Base-by-base conservation (phyloP, 192 early-diverging fungal species). In the Rhizophagus clarus region DNA sequence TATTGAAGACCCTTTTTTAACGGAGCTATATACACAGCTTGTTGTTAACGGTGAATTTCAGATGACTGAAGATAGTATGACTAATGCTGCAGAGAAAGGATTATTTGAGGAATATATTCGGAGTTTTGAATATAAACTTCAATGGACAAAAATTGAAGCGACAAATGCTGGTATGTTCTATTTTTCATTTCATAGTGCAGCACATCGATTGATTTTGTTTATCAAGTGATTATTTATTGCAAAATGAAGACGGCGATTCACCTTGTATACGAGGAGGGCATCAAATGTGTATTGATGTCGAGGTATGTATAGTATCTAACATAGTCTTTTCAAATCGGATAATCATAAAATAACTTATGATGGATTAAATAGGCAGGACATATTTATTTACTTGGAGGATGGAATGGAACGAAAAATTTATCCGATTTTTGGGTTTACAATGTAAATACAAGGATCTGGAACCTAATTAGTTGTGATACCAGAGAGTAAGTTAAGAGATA, bases 371-470 rank as follows among this genome's bases (percentile, higher is more conserved):
- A 82, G 61, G 80, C 87, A 63, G 84, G 92, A 26, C 80, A 88
- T 15, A 91, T 96, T 11, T 99, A 97, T 81, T 83, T 99, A 42
- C 93, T 96, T 83, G 98, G 97, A 24, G 98, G 98, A 8, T 99
- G 96, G 96, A 92, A 97, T 88, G 98, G 98, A 8, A 83, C 88
- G 15, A 87, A 88, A 34, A 95, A 97, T 77, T 83, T 98, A 67
- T 86, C 92, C 10, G 98, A 99, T 83, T 93, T 99, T 80, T 99
- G 98, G 98, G 85, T 83, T 61, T 95, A 88, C 72, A 85, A 90
- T 72, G 88, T 93, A 26, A 82, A 86, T 20, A 82, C 83, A 0
- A 80, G 87, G 15, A 84, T 82, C 67, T 98, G 97, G 97, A 88
- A 80, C 20, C 90, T 94, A 63, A 87, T 98, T 29, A 93, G 92